These are phyloP conservation scores for Cetradonia linearis DNA, from an alignment of 495 filamentous ascomycete species.

Conservation along the genomic window DNA sequence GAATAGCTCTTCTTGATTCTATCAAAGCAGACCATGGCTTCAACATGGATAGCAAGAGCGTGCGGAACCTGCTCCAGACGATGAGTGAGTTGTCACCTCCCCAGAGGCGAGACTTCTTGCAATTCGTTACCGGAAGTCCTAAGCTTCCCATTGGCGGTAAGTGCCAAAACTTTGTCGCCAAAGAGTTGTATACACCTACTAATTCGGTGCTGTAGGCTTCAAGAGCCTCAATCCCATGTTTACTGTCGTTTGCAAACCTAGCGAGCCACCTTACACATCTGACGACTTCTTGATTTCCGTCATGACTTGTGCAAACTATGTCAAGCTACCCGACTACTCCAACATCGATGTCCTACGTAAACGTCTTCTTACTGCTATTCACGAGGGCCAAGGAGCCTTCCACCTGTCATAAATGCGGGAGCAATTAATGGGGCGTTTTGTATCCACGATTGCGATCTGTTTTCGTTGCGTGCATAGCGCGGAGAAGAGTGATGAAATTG, in stretches of 20 bases:
- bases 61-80: constrained; percentile 82
- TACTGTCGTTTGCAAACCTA: constrained; percentile 96
- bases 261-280: constrained; percentile 84
- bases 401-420: constrained; percentile 61
- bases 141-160: constrained; percentile 97
- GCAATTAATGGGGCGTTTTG: background rate
- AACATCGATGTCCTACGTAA: constrained; percentile 62
- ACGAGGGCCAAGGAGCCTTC: constrained; percentile 98
- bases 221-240: constrained; percentile 95
- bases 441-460: constrained; percentile 7
- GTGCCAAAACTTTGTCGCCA: constrained; percentile 24
- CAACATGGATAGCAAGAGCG: constrained; percentile 97
- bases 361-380: constrained; percentile 74
- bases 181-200: constrained; percentile 22
- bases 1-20: constrained; percentile 82
- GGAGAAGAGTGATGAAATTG: constrained; percentile 11
- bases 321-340: constrained; percentile 96
- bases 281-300: constrained; percentile 97
- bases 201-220: constrained; percentile 56
- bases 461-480: constrained; percentile 12
- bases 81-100: constrained; percentile 78
- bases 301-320: constrained; percentile 99
- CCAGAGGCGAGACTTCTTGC: constrained; percentile 87
- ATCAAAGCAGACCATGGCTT: constrained; percentile 99
- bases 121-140: constrained; percentile 96